Conservation (phyloP, 1,284 basidiomycete species). For the Coniferiporia sulphurascens region DNA sequence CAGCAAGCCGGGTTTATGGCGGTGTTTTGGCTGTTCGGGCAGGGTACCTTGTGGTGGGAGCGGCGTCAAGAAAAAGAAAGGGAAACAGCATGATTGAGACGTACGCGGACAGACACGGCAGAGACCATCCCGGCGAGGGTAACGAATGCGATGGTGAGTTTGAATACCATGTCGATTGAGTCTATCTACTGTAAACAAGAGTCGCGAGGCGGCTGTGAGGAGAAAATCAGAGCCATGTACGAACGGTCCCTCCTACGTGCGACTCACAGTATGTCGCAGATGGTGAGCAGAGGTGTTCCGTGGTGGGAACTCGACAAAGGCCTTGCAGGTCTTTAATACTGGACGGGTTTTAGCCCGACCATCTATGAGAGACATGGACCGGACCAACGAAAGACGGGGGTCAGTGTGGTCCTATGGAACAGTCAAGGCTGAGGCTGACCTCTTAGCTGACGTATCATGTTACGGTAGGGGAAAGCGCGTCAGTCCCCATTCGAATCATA, state of each 20-base stretch:
- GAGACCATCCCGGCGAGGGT: slow-evolving; percentile 11
- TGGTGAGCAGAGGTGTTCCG: too few species aligned
- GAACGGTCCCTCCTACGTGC: not conserved
- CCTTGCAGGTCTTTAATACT: not conserved
- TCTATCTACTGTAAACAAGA: not conserved
- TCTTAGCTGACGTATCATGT: not conserved
- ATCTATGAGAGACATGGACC: not conserved
- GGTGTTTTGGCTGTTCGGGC: slow-evolving; percentile 16
- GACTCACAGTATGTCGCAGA: too few species aligned
- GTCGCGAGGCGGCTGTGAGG: not conserved
- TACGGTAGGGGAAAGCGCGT: not conserved
- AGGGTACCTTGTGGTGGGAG: slow-evolving; percentile 7
- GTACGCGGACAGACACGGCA: slow-evolving; percentile 2
- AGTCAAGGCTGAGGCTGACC: not conserved
- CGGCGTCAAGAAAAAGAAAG: not conserved
- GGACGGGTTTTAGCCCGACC: not conserved
- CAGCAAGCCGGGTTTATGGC: slow-evolving; percentile 17
- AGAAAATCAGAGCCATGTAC: not conserved
- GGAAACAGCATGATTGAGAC: not conserved
- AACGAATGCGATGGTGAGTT: slow-evolving; percentile 12
- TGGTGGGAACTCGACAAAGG: not conserved
- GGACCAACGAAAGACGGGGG: not conserved
- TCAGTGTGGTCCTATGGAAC: not conserved
- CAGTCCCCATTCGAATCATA: not conserved
- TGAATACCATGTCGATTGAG: slow-evolving; percentile 14